Base-by-base conservation (phyloP, 768 basidiomycete genomes). In the Mycena belliarum region DNA sequence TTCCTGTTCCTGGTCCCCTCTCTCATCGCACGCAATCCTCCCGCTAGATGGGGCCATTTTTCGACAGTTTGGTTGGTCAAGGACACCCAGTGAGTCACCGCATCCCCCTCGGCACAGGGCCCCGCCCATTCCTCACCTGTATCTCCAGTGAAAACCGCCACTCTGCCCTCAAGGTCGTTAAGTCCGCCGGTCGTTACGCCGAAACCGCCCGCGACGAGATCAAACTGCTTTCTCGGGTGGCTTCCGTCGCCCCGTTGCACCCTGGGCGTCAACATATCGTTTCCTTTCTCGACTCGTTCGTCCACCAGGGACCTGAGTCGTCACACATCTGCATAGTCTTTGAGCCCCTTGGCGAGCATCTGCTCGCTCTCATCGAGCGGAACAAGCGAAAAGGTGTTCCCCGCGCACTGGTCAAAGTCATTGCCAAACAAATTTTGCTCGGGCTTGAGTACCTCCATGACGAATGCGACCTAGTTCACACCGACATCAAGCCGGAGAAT, bases 141-240 rank as follows among this genome's bases (percentile, higher is more conserved):
- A 18, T 42, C 25, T 35, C 24, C 65, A 95, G 93, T 8, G 77
- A 80, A 41, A 80, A 82, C 29, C 79, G 83, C 40, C 94, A 95
- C 72, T 93, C 93, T 43, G 94, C 94, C 16, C 83, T 97, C 69
- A 97, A 97, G 72, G 88, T 97, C 54, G 92, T 95, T 73, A 96
- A 96, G 75, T 96, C 95, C 26, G 95, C 94, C 21, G 85, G 87
- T 23, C 88, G 95, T 63, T 98, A 98, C 75, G 92, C 94, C 59
- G 95, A 98, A 71, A 98, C 96, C 6, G 96, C 96, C 26, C 84
- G 89, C 49, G 96, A 98, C 71, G 96, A 98, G 75, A 98, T 98
- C 72, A 92, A 94, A 70, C 83, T 98, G 32, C 82, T 95, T 38
- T 83, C 86, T 61, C 86, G 86, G 63, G 88, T 95, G 6, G 78